phyloP scores from a whole-genome alignment of 148 eudicot genomes.

The Tetragonia tetragonoides region DNA sequence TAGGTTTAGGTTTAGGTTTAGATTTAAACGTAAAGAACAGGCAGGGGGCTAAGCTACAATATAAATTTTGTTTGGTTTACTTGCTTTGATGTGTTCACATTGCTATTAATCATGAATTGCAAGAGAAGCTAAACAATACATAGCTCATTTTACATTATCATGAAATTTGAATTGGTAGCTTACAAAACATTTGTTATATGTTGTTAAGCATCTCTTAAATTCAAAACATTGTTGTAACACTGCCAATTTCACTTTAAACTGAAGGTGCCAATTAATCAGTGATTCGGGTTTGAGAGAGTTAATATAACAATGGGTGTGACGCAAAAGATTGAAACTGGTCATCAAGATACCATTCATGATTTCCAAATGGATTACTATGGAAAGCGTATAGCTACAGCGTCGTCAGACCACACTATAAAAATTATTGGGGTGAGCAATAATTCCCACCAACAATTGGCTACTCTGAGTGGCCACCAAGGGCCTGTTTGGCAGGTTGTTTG shows the following conservation, averaged over 20 bases:
- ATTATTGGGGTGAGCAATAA: conserved; percentile 39
- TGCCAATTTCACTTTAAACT: conserved; percentile 3
- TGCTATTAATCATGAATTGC: no score
- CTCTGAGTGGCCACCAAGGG: conserved; percentile 41
- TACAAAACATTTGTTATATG: no score
- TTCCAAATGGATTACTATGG: conserved; percentile 51
- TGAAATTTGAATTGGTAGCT: no score
- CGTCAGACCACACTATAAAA: conserved; percentile 41
- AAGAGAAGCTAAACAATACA: no score
- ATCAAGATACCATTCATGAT: conserved; percentile 38
- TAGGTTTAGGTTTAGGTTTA: no score
- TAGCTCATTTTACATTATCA: no score
- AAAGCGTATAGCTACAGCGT: conserved; percentile 44
- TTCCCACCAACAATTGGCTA: conserved; percentile 44
- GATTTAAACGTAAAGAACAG: no score
- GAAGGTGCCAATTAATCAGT: not conserved
- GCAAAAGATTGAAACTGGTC: conserved; percentile 46
- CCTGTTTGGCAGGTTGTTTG: conserved; percentile 50
- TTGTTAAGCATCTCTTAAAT: no score
- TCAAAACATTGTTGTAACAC: not conserved
- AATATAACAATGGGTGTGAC: conserved; percentile 25
- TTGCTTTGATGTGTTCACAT: no score
- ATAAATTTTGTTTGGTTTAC: no score
- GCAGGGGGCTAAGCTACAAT: no score
- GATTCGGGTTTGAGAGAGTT: not conserved